phyloP scores from a whole-genome alignment of 2,329 filamentous ascomycete species.

The Paracorniculantispora psalliotae region DNA sequence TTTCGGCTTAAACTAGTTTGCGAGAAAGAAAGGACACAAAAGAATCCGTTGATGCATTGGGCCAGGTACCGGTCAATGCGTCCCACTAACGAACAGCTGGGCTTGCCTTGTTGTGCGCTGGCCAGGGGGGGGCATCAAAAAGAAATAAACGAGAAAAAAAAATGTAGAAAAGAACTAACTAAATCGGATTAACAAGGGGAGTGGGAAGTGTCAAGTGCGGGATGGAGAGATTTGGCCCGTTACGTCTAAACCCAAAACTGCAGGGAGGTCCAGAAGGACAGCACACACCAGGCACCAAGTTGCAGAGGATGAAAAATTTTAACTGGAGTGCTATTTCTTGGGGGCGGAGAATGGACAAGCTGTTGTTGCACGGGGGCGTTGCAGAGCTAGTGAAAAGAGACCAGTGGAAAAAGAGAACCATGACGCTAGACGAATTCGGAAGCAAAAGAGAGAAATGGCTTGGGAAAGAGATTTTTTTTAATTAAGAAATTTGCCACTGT shows the following conservation, averaged over 20 bases:
- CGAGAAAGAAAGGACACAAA: background rate
- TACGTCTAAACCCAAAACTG: background rate
- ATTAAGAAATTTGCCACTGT: background rate
- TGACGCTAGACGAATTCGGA: background rate
- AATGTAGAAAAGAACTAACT: background rate
- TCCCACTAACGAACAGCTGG: no score
- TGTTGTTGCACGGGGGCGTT: no score
- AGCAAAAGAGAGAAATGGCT: background rate
- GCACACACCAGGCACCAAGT: no score
- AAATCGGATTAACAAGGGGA: background rate
- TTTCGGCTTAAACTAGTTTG: no score
- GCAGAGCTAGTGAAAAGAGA: background rate
- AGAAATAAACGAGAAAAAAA: background rate
- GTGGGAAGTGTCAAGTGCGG: background rate
- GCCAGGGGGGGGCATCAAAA: background rate
- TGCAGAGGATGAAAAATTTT: conserved; percentile 1
- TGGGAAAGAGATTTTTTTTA: no score
- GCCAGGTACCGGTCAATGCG: background rate
- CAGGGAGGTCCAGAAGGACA: no score
- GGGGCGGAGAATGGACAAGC: background rate
- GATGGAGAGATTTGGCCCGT: conserved; percentile 6
- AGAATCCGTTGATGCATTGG: background rate
- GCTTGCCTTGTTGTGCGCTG: background rate
- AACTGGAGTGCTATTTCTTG: background rate
- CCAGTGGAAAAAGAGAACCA: background rate